Conservation (phyloP, 148 eudicot genomes). For the Rhododendron ferrugineum region DNA sequence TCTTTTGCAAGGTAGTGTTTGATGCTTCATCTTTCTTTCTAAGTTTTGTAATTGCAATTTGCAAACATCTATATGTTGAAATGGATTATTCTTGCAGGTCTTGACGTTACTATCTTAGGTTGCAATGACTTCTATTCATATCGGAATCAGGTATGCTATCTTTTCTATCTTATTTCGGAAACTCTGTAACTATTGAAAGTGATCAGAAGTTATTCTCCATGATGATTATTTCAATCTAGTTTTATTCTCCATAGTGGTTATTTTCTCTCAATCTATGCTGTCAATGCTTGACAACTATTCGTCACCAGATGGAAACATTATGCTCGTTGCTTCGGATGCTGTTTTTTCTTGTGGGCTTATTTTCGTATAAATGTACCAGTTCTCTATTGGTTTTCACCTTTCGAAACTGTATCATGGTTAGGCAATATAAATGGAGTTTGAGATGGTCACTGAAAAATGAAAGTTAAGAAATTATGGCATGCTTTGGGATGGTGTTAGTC, state of each 20-base stretch:
- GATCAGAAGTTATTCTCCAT: background rate
- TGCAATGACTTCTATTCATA: constrained; percentile 94
- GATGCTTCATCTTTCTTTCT: background rate
- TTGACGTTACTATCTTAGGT: constrained; percentile 88
- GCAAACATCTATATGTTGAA: constrained; percentile 21
- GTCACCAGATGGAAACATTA: background rate
- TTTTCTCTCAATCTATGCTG: background rate
- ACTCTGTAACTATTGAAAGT: background rate
- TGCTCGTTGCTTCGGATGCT: background rate
- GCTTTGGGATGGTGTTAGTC: background rate
- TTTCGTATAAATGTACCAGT: background rate
- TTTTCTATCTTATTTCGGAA: background rate
- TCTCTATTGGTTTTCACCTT: background rate
- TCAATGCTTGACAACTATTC: background rate
- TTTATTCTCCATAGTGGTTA: background rate
- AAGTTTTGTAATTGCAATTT: background rate
- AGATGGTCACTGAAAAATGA: background rate
- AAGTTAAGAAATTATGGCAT: background rate
- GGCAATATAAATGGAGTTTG: background rate
- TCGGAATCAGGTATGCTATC: constrained; percentile 65
- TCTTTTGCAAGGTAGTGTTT: constrained; percentile 63
- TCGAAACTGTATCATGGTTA: background rate
- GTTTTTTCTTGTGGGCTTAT: background rate
- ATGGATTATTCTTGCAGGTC: constrained; percentile 67
- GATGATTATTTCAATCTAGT: background rate